Percentiles rank a stretch among this genome's conserved stretches.
Conservation (phyloP, 192 early-diverging fungal species). For the Chytriomyces confervae region DNA sequence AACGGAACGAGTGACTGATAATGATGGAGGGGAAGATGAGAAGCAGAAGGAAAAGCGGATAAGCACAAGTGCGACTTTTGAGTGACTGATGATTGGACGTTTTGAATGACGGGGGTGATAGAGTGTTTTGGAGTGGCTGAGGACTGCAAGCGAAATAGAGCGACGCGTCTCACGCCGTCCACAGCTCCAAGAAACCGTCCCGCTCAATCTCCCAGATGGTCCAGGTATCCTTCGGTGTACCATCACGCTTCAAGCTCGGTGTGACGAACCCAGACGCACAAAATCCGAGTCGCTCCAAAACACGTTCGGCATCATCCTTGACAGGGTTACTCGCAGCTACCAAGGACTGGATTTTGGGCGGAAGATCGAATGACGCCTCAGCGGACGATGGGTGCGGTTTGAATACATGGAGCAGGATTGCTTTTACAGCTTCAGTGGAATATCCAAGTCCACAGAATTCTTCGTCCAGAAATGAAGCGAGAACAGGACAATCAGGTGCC, state of each 20-base stretch:
- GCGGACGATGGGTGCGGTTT: neutral
- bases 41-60: too few relatives aligned
- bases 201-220: conserved; percentile 16
- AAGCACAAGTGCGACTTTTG: too few relatives aligned
- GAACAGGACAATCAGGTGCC: too few relatives aligned
- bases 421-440: neutral
- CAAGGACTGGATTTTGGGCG: neutral
- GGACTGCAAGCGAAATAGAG: too few relatives aligned
- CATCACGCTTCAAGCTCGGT: neutral
- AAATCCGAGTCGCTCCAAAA: conserved; percentile 4
- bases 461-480: too few relatives aligned
- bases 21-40: too few relatives aligned
- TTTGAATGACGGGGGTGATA: too few relatives aligned
- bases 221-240: neutral
- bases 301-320: neutral
- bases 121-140: too few relatives aligned
- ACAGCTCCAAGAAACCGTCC: neutral
- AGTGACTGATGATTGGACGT: too few relatives aligned
- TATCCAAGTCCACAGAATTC: neutral
- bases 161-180: neutral
- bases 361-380: neutral
- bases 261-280: neutral
- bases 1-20: too few relatives aligned
- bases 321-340: neutral
- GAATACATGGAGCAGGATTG: conserved; percentile 13